A percentile compares a stretch with the other conserved stretches of the same genome.
Conservation (phyloP, 768 basidiomycete species). For the Lactifluus echinatus region DNA sequence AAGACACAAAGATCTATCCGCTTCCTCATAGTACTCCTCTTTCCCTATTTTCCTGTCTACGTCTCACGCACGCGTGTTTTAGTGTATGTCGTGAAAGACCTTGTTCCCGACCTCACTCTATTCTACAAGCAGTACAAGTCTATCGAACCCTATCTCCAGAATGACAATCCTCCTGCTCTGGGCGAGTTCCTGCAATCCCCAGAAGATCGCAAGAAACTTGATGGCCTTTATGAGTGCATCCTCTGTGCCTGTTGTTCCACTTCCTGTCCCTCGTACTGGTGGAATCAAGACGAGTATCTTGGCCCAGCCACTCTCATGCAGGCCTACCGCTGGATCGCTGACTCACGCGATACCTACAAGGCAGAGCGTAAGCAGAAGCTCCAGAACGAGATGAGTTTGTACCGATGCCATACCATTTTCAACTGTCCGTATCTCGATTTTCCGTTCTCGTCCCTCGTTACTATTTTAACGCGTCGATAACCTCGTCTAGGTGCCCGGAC, state of each 20-base stretch:
- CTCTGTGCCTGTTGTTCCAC: constrained; percentile 97
- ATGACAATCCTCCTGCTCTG: constrained; percentile 78
- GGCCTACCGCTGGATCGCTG: constrained; percentile 97
- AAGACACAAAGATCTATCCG: constrained; percentile 90
- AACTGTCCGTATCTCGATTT: constrained; percentile 48
- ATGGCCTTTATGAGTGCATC: constrained; percentile 92
- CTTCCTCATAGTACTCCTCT: constrained; percentile 82
- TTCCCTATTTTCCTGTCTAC: neutral
- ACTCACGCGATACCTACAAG: constrained; percentile 81
- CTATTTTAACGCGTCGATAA: neutral
- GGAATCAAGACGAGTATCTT: constrained; percentile 98
- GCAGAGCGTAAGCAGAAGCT: constrained; percentile 82
- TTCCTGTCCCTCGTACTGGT: constrained; percentile 97
- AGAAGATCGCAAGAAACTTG: constrained; percentile 91
- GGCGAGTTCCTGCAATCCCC: constrained; percentile 85
- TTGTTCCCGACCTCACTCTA: constrained; percentile 83
- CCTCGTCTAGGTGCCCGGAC: constrained; percentile 64
- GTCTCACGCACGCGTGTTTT: neutral
- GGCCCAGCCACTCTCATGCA: constrained; percentile 96
- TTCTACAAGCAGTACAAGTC: constrained; percentile 99
- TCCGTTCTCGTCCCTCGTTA: constrained; percentile 20
- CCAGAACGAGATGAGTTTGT: constrained; percentile 93
- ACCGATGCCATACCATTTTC: constrained; percentile 98
- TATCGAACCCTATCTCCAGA: constrained; percentile 93
- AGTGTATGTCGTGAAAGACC: constrained; percentile 99